Evolutionary conservation across 2,329 filamentous ascomycete species (phyloP), one percentile per base, ranked within the genome.

Genomic region (Fusarium coffeatum): DNA sequence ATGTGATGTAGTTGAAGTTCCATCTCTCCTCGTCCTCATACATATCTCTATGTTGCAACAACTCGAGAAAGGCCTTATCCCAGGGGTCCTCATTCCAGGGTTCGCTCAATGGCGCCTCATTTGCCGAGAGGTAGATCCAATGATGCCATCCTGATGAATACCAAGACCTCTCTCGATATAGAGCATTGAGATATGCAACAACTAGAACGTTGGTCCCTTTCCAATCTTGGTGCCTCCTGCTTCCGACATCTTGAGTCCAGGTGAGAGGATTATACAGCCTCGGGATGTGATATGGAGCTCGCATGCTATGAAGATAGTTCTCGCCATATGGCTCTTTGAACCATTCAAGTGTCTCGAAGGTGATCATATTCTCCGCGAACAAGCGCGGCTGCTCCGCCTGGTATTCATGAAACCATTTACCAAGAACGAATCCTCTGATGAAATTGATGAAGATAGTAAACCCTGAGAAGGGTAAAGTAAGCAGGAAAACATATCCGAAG

Each of bases 361-460:
- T 6, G 6, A 55, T 15, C 27, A 54, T 23, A 1, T 54, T 23
- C 1, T 6, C 0, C 3, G 37, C 1, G 0, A 54, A 6, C 3
- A 37, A 16, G 2, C 1, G 1, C 4, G 8, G 5, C 2, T 45
- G 22, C 4, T 30, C 5, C 3, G 9, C 0, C 2, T 5, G 1
- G 4, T 1, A 16, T 9, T 3, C 18, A 5, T 43, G 15, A 10
- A 13, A 28, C 55, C 55, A 59, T 7, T 23, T 28, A 1, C 48
- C 48, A 23, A 59, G n/a, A 15, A 28, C 11, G 4, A 59, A 5
- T 2, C 23, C 55, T 28, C 55, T 8, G n/a, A 28, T 45, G 1
- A 54, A 12, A 1, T 18, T 2, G 8, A 45, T 11, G 1, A 37
- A 1, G 3, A 59, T n/a, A 1, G 40, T 59, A 0, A 54, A 16